Evolutionary conservation across 148 eudicot genomes (phyloP), one percentile per base, ranked within the genome.

Genomic region (Diospyros lotus): DNA sequence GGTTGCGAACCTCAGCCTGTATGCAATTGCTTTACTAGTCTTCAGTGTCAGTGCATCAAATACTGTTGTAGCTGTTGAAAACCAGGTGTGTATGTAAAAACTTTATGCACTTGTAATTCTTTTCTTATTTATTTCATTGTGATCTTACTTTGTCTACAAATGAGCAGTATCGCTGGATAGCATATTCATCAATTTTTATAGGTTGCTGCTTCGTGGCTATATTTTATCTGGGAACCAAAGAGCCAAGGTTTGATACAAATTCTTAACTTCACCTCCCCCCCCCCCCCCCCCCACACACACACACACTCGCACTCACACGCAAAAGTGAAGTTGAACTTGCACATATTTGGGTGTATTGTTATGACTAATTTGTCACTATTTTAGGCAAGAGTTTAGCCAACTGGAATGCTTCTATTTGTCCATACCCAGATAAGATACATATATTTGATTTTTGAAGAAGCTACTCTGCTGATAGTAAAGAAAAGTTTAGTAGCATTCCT

Each of bases 151-250:
- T 18, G 11, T 65, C 79, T 18, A 69, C 13, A 11, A 38, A 45
- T 83, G 51, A 52, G 77, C 93, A 95, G 97, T 95, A 95, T 76
- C 97, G 92, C 74, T 92, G 97, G 98, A 90, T 95, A 74, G 98
- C 98, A 17, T 90, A 82, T 83, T 15, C 82, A 17, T 92, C 98
- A 69, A 89, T 95, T 77, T 78, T 81, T 73, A 81, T 95, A 53
- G 98, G 96, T 12, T 89, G 98, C 79, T 92, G 92, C 84, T 95
- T 92, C 63, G 92, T 95, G 65, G 83, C 78, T 75, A 62, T 95
- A 78, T 95, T 95, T 72, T 88, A 82, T 76, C 73, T 90, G 58
- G 97, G 98, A 50, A 95, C 94, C 14, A 87, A 84, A 79, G 97
- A 95, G 86, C 98, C 98, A 58, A 90, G 98, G 98, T 92, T 61